Base-by-base conservation (phyloP, 2,329 filamentous ascomycete species). In the Cercospora berteroae region DNA sequence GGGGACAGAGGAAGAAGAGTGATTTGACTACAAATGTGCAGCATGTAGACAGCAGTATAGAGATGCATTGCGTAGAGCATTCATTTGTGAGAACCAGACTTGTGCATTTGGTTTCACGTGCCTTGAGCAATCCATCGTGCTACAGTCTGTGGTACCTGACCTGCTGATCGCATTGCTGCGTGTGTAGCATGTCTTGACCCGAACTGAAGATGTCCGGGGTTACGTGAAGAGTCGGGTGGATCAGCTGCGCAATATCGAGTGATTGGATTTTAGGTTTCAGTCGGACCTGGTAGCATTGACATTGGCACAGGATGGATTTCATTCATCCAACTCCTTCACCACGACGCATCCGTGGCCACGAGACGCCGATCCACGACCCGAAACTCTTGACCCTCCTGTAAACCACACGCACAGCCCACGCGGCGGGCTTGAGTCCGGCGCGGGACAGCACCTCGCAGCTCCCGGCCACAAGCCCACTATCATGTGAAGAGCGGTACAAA, bases 1-100 rank as follows among this genome's bases (percentile, higher is more conserved):
- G 75, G 80, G 75, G 13, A 80, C 83, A 25, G 85, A 86, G 23
- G 86, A 88, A 52, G 85, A 87, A 20, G 78, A 78, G 16, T 73
- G 48, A 59, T 44, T 13, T 44, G 33, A 48, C 25, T 3, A 52
- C 18, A 20, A n/a, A 57, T n/a, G 25, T 29, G 52, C 25, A n/a
- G 13, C 25, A n/a, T 27, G 29, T 29, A 27, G 29, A 57, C 52
- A 31, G 52, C 25, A 57, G 9, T 25, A 57, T 57, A 29, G 27
- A 57, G 25, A n/a, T 27, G 29, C 23, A 31, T 57, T 29, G 25
- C 52, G 52, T 57, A 29, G 25, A 18, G 52, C 23, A 31, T 16
- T 31, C 12, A 20, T 48, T 48, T 48, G 42, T 12, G 42, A 23
- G 6, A 12, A 10, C 1, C 42, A 48, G 42, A 20, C 42, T 18